Conservation (phyloP, 176 grass and related monocot genomes). For the Lolium multiflorum region DNA sequence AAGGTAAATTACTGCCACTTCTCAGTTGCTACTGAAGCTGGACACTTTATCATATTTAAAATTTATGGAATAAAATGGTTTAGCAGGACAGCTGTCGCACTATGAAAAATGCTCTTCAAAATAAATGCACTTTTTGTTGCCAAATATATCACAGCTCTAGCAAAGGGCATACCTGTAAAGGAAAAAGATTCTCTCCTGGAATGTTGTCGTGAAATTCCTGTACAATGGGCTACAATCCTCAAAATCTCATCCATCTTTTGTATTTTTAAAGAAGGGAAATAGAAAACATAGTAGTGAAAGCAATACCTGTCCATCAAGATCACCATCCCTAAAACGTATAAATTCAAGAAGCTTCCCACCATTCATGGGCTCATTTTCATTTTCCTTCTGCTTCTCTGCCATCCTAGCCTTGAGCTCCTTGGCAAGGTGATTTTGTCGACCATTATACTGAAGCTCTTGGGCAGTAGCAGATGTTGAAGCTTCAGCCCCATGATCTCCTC, state of each 20-base stretch:
- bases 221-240: conserved; percentile 27
- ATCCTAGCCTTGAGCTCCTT: conserved; percentile 74
- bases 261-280: conserved; percentile 15
- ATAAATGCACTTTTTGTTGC: conserved; percentile 18
- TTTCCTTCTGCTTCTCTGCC: conserved; percentile 77
- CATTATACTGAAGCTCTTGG: conserved; percentile 52
- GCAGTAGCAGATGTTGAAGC: conserved; percentile 75
- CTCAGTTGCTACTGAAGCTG: conserved; percentile 2
- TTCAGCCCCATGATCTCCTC: conserved; percentile 59
- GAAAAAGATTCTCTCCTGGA: conserved; percentile 70
- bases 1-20: conserved; percentile 19
- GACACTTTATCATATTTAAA: conserved; percentile 24
- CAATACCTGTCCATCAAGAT: conserved; percentile 77
- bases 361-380: conserved; percentile 53
- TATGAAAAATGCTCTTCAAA: not conserved
- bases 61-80: not conserved
- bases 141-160: conserved; percentile 33
- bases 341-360: conserved; percentile 77
- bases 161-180: conserved; percentile 71
- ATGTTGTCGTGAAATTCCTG: conserved; percentile 79
- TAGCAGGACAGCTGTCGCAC: conserved; percentile 6
- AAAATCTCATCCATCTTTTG: conserved; percentile 25
- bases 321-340: conserved; percentile 62
- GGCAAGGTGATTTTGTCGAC: conserved; percentile 62
- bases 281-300: conserved; percentile 32